phyloP scores from a whole-genome alignment of 2,329 filamentous ascomycete species.

The Ascochyta koolunga region DNA sequence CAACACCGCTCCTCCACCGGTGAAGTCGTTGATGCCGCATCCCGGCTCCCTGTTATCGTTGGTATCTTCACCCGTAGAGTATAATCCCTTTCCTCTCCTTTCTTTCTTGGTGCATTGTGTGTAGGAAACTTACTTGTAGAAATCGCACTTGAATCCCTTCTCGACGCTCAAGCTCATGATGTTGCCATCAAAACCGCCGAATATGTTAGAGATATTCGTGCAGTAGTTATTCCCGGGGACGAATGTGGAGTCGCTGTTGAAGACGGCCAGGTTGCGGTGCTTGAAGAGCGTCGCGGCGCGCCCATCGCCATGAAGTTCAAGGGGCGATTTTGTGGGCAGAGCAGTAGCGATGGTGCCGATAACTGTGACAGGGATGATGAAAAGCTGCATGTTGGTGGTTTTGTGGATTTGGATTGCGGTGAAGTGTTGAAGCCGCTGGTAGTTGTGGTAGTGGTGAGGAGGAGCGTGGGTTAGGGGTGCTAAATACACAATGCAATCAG shows the following conservation, averaged over 20 bases:
- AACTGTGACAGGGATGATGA: background rate
- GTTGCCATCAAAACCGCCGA: slow-evolving; percentile 8
- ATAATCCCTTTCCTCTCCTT: background rate
- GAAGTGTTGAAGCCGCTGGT: too few species aligned
- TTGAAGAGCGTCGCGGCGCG: slow-evolving; percentile 14
- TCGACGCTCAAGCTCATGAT: slow-evolving; percentile 12
- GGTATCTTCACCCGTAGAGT: background rate
- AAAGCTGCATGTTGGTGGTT: background rate
- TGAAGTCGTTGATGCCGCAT: slow-evolving; percentile 1
- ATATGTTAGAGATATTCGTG: slow-evolving; percentile 1
- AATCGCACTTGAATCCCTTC: slow-evolving; percentile 4
- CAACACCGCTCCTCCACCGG: background rate
- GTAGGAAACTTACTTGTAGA: slow-evolving; percentile 14
- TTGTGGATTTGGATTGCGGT: too few species aligned
- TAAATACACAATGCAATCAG: background rate
- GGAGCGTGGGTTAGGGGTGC: background rate
- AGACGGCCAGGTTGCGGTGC: background rate
- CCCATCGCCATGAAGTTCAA: slow-evolving; percentile 4
- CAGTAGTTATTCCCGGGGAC: slow-evolving; percentile 3
- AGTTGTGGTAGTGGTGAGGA: background rate
- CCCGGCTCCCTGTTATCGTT: background rate
- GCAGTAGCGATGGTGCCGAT: background rate
- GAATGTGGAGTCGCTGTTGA: background rate
- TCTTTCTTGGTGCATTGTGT: too few species aligned
- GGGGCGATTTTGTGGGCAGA: background rate